Evolutionary conservation across 2,329 filamentous ascomycete genomes (phyloP), one percentile per base, ranked within the genome.

Genomic region (Xylaria sp.): DNA sequence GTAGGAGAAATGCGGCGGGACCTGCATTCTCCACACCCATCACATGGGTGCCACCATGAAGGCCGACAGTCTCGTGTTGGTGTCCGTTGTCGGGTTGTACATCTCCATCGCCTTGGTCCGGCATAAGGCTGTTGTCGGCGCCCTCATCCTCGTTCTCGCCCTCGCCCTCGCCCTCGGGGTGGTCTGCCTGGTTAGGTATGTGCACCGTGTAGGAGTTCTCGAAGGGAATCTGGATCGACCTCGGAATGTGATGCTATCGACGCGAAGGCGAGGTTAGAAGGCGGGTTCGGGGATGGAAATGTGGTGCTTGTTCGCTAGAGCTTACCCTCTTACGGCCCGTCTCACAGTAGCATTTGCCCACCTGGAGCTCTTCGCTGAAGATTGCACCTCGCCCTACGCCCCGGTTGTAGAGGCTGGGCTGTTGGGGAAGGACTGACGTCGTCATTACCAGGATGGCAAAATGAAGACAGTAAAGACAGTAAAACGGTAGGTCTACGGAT

Each of bases 321-420:
- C 62, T 63, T 48, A 67, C 66, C 38, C 66, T 63, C 55, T 63
- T 48, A 26, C 60, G 64, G 40, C 61, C 66, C 13, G 59, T 64
- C 43, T 60, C 59, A 46, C 42, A 61, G 18, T 57, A 44, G 40
- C 66, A 65, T 43, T 45, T 60, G 50, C 61, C 53, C 54, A 65
- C 58, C 54, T 54, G 51, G 39, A 63, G 57, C 52, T 50, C 54
- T 34, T 53, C 61, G n/a, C 60, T 48, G 13, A 54, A 54, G 44
- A 57, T 59, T 39, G 44, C 22, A 50, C 50, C 20, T 34, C 24
- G 56, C 47, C 54, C 52, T 63, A 67, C 66, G 43, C 53, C 58
- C 29, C 3, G 8, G 57, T 58, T 41, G 45, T 44, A 56, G 45
- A 37, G 39, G 21, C 42, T 37, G 17, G n/a, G 18, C 44, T 38